Base-by-base conservation (phyloP, 768 basidiomycete species). In the Leccinum longicurvipes region DNA sequence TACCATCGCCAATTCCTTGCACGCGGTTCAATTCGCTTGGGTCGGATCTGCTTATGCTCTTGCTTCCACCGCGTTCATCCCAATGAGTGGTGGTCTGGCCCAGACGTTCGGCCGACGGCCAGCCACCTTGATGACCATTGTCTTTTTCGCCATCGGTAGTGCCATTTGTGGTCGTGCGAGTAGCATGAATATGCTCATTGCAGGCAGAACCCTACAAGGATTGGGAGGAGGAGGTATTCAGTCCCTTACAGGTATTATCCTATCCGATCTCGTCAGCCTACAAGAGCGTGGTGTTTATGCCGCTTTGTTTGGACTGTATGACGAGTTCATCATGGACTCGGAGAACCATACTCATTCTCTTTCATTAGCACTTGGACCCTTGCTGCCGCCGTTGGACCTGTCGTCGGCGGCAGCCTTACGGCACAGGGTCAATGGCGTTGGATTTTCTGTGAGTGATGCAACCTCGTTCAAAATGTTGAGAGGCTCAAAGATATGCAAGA, bases 201-300 rank as follows among this genome's bases (percentile, higher is more conserved):
- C 66, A 0, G 79, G 73, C 2, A 68, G 81, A 25, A 61, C 70
- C 66, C 50, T 77, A 23, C 76, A 77, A 58, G 76, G 76, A 2
- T 54, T 75, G 1, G 77, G 77, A 5, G 73, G 69, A 6, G 79
- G 79, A 1, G 72, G 70, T 1, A 73, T 79, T 14, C 58, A 72
- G 23, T 64, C 74, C 6, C 55, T 76, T 8, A 64, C 69, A 3
- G 72, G 73, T 8, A 79, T 82, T 46, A 67, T 82, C 39, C 53
- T 79, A 7, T 66, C 72, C 15, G 81, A 83, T 57, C 62, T 83
- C 2, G 76, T 82, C 12, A 71, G 78, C 3, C 68, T 83, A 6
- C 44, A 64, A 14, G 77, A 80, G 42, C 73, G 81, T 8, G 81
- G 81, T 3, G 36, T 56, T 1, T 77, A 72, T 55, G 59, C 64